A percentile compares a stretch with the other conserved stretches of the same genome.
Conservation (phyloP, 139 green algal genomes). For the Picochlorum sp. region DNA sequence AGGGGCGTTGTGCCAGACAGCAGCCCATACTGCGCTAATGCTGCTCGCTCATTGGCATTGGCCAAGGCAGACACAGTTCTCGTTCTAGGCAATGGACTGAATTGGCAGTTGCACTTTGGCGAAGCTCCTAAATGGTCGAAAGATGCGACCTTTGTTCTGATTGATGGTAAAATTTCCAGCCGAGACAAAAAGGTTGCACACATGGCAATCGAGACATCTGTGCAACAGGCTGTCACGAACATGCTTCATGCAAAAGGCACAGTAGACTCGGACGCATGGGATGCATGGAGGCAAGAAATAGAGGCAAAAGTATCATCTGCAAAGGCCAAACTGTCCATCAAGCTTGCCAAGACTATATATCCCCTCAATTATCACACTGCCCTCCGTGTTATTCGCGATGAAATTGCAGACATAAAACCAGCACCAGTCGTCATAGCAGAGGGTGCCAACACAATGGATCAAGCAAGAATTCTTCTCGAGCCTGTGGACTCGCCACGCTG, state of each 20-base stretch:
- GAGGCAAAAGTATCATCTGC: constrained; percentile 16
- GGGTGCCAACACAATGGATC: constrained; percentile 84
- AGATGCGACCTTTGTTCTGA: constrained; percentile 57
- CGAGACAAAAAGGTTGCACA: constrained; percentile 37
- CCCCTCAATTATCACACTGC: constrained; percentile 54
- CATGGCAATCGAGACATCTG: constrained; percentile 37
- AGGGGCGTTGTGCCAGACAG: constrained; percentile 64
- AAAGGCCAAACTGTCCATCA: constrained; percentile 28
- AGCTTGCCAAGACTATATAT: constrained; percentile 13
- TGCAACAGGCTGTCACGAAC: constrained; percentile 1
- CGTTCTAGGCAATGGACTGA: constrained; percentile 60
- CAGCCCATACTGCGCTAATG: constrained; percentile 41
- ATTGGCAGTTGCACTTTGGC: constrained; percentile 79
- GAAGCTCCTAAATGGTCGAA: constrained; percentile 53
- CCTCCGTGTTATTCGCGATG: constrained; percentile 45
- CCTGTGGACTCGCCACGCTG: constrained; percentile 43
- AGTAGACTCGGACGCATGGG: background rate
- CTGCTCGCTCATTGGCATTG: constrained; percentile 55
- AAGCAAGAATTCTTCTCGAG: constrained; percentile 41
- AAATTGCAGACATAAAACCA: constrained; percentile 18
- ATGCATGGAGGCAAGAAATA: constrained; percentile 8
- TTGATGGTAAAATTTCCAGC: constrained; percentile 37
- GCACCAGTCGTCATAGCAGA: constrained; percentile 53
- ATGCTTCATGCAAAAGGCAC: constrained; percentile 29
- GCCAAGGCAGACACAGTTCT: constrained; percentile 56